phyloP scores from a whole-genome alignment of 2,329 filamentous ascomycete species.

The Fusarium abutilonis region DNA sequence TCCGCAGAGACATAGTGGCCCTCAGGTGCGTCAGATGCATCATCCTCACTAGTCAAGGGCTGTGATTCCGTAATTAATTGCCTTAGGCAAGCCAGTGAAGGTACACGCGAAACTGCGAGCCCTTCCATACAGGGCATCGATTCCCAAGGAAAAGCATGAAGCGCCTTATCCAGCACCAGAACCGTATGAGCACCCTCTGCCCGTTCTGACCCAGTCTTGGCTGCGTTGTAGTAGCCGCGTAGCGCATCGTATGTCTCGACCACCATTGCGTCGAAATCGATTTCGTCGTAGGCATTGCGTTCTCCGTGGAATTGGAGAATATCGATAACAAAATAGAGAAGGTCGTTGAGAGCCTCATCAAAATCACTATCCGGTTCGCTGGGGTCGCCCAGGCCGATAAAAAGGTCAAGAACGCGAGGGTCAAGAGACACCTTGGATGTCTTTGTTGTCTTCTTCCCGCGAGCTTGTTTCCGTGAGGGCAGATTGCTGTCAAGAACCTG shows the following conservation, averaged over 20 bases:
- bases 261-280: slow-evolving; percentile 93
- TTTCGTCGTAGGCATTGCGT: slow-evolving; percentile 95
- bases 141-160: slow-evolving; percentile 96
- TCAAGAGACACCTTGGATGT: slow-evolving; percentile 61
- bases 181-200: slow-evolving; percentile 75
- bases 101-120: slow-evolving; percentile 84
- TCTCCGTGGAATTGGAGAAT: slow-evolving; percentile 97
- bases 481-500: slow-evolving; percentile 83
- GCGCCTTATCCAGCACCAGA: slow-evolving; percentile 87
- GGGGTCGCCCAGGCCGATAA: slow-evolving; percentile 83
- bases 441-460: slow-evolving; percentile 62
- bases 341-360: slow-evolving; percentile 88
- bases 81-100: slow-evolving; percentile 83
- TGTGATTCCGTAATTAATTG: slow-evolving; percentile 72
- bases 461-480: slow-evolving; percentile 77
- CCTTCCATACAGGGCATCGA: slow-evolving; percentile 86
- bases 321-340: slow-evolving; percentile 96
- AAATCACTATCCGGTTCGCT: slow-evolving; percentile 74
- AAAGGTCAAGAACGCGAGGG: slow-evolving; percentile 80
- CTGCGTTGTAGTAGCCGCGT: slow-evolving; percentile 74
- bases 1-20: slow-evolving; percentile 66
- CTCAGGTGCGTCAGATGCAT: slow-evolving; percentile 28
- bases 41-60: slow-evolving; percentile 22
- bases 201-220: slow-evolving; percentile 52
- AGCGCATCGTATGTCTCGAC: slow-evolving; percentile 88